Evolutionary conservation across 345 rosid species (phyloP).

Genomic region (Linum tenue): DNA sequence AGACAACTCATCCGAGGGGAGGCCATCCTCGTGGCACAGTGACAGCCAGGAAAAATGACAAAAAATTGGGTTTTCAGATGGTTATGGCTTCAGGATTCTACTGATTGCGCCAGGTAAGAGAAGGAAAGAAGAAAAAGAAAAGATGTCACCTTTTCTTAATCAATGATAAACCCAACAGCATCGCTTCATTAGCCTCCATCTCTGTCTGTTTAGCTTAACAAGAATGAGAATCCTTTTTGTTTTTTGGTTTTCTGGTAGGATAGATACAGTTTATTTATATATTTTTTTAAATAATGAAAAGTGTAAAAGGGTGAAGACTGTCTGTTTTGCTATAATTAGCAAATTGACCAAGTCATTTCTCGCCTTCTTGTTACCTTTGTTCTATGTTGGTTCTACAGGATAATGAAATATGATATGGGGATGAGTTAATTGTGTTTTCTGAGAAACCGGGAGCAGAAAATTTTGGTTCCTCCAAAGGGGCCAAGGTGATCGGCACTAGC

Average conservation of each 20-base stretch:
- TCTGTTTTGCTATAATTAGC: constrained; percentile 2
- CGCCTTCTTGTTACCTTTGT: neutral
- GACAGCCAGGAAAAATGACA: neutral
- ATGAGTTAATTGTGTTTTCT: constrained; percentile 16
- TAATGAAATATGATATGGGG: neutral
- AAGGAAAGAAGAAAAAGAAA: too few relatives aligned
- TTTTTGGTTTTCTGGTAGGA: neutral
- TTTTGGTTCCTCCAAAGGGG: constrained; percentile 27
- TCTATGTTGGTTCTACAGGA: constrained; percentile 9
- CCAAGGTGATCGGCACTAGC: constrained; percentile 7
- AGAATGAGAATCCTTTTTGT: too few relatives aligned
- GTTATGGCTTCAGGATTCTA: too few relatives aligned
- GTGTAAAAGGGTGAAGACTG: neutral
- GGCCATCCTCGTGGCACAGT: neutral
- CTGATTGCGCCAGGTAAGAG: neutral
- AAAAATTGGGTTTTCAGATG: too few relatives aligned
- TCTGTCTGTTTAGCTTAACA: too few relatives aligned
- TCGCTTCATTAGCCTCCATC: too few relatives aligned
- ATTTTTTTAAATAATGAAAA: too few relatives aligned
- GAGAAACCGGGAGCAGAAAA: constrained; percentile 26
- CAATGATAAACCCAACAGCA: neutral
- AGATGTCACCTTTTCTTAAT: too few relatives aligned
- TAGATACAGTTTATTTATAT: too few relatives aligned
- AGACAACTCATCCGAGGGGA: neutral
- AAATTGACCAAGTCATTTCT: constrained; percentile 14